These are phyloP conservation scores for Tolypocladium endophyticum DNA, from an alignment of 2,329 filamentous ascomycete species.

Conservation along the genomic window DNA sequence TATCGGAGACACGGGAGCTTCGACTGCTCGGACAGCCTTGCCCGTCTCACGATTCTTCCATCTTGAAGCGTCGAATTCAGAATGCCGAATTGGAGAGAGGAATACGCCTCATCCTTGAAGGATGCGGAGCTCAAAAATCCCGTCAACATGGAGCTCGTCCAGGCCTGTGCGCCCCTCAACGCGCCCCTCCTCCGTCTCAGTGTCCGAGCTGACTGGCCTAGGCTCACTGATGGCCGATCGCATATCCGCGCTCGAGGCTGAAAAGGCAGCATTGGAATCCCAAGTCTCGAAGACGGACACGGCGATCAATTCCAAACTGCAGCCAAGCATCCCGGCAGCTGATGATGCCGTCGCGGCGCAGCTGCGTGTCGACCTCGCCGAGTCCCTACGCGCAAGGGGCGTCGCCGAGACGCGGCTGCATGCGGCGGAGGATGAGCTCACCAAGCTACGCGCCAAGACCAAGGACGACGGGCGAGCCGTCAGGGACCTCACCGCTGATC, in stretches of 20 bases:
- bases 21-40: background rate
- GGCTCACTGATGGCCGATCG: constrained; percentile 59
- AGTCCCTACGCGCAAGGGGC: constrained; percentile 64
- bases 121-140: constrained; percentile 59
- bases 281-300: constrained; percentile 13
- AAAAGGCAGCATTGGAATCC: constrained; percentile 33
- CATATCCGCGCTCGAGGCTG: constrained; percentile 50
- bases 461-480: constrained; percentile 52
- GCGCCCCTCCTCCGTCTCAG: background rate
- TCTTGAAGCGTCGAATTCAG: constrained; percentile 3
- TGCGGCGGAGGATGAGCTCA: constrained; percentile 52
- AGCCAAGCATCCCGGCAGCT: constrained; percentile 1
- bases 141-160: constrained; percentile 56
- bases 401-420: constrained; percentile 56
- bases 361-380: constrained; percentile 59
- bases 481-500: constrained; percentile 50
- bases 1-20: background rate
- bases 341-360: constrained; percentile 30
- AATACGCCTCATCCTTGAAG: constrained; percentile 67
- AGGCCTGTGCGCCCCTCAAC: constrained; percentile 55
- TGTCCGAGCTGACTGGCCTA: constrained; percentile 20
- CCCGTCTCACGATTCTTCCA: background rate
- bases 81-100: constrained; percentile 65
- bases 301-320: constrained; percentile 3
- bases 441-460: constrained; percentile 48